These are phyloP conservation scores for Artemisia argyi DNA, from an alignment of 129 eudicot genomes.

Conservation along the genomic window DNA sequence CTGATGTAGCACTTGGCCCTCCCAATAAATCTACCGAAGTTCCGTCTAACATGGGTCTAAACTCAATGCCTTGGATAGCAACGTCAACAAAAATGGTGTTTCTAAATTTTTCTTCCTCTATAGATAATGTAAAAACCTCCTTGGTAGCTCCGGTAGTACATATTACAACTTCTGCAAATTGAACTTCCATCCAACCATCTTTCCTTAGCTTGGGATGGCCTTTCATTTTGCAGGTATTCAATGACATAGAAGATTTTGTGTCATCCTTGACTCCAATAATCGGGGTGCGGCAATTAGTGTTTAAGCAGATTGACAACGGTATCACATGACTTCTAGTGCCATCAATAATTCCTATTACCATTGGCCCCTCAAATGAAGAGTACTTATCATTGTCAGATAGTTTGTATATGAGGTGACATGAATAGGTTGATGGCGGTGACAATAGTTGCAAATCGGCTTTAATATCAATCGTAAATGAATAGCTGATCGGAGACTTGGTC, in stretches of 20 bases:
- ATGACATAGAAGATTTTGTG: not conserved
- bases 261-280: not conserved
- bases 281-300: not conserved
- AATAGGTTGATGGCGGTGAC: not conserved
- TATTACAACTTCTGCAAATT: not conserved
- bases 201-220: slow-evolving; percentile 18
- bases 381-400: slow-evolving; percentile 3
- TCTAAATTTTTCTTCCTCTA: not conserved
- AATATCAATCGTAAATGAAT: not conserved
- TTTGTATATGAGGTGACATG: slow-evolving; percentile 20
- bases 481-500: not conserved
- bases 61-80: slow-evolving; percentile 14
- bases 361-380: slow-evolving; percentile 17
- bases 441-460: too few relatives aligned
- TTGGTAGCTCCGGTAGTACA: not conserved
- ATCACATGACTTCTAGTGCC: not conserved
- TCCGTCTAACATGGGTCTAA: too few relatives aligned
- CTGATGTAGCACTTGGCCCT: too few relatives aligned
- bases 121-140: not conserved
- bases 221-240: not conserved
- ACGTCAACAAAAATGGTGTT: slow-evolving; percentile 11
- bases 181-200: slow-evolving; percentile 22
- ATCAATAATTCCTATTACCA: slow-evolving; percentile 15
- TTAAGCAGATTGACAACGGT: slow-evolving; percentile 13
- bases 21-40: too few relatives aligned